Conservation (phyloP, 805 yeast genomes). For the Pichia phayaonensis region DNA sequence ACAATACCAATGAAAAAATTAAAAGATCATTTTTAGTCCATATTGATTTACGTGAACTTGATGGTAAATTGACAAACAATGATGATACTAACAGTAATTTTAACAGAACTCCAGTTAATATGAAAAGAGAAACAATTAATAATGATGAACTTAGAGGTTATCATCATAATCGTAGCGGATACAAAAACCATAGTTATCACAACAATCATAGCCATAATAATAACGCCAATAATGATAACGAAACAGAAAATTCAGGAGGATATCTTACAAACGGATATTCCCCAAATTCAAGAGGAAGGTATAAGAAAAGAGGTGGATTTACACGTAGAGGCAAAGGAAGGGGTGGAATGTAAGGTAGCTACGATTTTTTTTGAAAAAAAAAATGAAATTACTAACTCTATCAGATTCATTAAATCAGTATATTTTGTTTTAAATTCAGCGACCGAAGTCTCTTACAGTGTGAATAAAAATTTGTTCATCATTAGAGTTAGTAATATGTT, state of each 20-base stretch:
- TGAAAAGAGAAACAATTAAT: not conserved
- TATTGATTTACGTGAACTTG: constrained; percentile 36
- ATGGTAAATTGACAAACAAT: constrained; percentile 19
- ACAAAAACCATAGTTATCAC: not conserved
- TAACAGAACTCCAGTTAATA: not conserved
- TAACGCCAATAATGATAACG: not conserved
- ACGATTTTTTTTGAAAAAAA: too few species aligned
- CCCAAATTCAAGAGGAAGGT: not conserved
- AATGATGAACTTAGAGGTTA: not conserved
- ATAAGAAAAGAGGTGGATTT: constrained; percentile 4
- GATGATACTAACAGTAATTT: not conserved
- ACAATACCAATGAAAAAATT: constrained; percentile 13
- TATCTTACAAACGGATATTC: not conserved
- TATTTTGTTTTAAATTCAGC: constrained; percentile 32
- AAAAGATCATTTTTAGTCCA: constrained; percentile 36
- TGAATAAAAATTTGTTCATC: constrained; percentile 38
- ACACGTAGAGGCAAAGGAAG: not conserved
- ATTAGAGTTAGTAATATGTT: constrained; percentile 13
- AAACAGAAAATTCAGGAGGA: not conserved
- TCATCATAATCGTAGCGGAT: not conserved
- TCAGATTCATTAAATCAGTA: constrained; percentile 54
- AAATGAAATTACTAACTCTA: not conserved
- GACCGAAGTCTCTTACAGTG: constrained; percentile 42
- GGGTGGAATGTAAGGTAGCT: not conserved
- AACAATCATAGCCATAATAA: not conserved